These are phyloP conservation scores for Thyridium curvatum DNA, from an alignment of 2,329 filamentous ascomycete genomes.

Conservation along the genomic window DNA sequence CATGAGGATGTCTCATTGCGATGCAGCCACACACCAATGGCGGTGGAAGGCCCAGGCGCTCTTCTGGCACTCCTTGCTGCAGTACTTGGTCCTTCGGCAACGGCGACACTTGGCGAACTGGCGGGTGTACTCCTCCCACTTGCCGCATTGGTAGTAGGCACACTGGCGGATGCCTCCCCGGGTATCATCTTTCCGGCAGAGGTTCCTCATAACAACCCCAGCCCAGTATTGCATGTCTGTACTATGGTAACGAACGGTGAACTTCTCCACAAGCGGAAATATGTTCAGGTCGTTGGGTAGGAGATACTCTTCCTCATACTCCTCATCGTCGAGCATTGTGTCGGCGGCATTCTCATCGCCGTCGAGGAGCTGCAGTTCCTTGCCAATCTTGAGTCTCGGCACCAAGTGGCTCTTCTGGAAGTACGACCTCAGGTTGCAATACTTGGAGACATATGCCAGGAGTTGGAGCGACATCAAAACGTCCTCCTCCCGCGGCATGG, in stretches of 20 bases:
- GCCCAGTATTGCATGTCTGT: conserved; percentile 99
- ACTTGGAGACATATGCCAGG: conserved; percentile 95
- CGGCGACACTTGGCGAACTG: conserved; percentile 98
- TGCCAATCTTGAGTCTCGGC: conserved; percentile 82
- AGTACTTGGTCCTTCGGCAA: conserved; percentile 95
- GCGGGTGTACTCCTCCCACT: conserved; percentile 94
- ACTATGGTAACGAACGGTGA: conserved; percentile 90
- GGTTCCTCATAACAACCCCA: conserved; percentile 95
- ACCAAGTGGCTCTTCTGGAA: conserved; percentile 95
- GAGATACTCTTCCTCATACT: conserved; percentile 79
- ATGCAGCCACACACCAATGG: conserved; percentile 88
- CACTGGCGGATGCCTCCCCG: conserved; percentile 93
- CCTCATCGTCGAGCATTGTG: conserved; percentile 41
- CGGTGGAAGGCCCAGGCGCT: conserved; percentile 97
- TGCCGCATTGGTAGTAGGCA: conserved; percentile 95
- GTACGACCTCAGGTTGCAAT: conserved; percentile 91
- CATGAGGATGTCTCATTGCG: conserved; percentile 32
- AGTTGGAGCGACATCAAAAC: conserved; percentile 97
- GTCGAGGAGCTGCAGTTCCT: conserved; percentile 75
- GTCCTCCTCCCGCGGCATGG: conserved; percentile 95
- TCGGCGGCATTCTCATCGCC: conserved; percentile 43
- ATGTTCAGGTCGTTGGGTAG: conserved; percentile 96
- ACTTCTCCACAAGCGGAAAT: conserved; percentile 96
- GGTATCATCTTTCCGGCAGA: conserved; percentile 95
- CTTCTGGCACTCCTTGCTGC: conserved; percentile 99